Percentiles rank a stretch among this genome's conserved stretches.
These are phyloP conservation scores for Paxillus rubicundulus DNA, from an alignment of 768 basidiomycete genomes.

Conservation along the genomic window DNA sequence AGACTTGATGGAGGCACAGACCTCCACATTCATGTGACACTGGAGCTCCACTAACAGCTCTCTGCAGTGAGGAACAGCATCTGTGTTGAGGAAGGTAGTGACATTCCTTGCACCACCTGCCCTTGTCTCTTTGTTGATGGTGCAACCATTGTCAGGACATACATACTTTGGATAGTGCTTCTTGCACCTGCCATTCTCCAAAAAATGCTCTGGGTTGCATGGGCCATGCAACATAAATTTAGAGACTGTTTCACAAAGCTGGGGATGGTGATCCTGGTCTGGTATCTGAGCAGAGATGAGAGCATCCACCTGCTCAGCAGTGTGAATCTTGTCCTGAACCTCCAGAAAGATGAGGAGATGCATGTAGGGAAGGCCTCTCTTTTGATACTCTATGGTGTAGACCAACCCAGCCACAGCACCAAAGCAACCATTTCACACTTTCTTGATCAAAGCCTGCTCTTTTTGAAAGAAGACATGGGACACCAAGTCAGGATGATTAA, in stretches of 20 bases:
- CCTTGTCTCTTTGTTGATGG: not conserved
- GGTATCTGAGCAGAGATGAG: constrained; percentile 43
- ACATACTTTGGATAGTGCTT: constrained; percentile 43
- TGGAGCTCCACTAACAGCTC: constrained; percentile 34
- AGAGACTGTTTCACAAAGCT: not conserved
- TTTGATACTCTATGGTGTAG: constrained; percentile 57
- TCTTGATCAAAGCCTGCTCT: constrained; percentile 33
- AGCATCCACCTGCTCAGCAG: constrained; percentile 38
- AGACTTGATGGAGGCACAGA: constrained; percentile 31
- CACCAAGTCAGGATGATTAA: no score
- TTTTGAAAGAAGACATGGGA: constrained; percentile 23
- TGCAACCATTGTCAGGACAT: no score
- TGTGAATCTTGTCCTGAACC: constrained; percentile 28
- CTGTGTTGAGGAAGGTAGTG: constrained; percentile 33
- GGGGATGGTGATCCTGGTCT: constrained; percentile 15
- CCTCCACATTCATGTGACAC: constrained; percentile 54
- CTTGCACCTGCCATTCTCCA: constrained; percentile 34
- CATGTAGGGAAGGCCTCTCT: constrained; percentile 52
- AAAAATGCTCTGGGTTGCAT: no score
- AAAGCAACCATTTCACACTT: constrained; percentile 40
- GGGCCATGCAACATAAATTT: no score
- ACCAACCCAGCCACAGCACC: constrained; percentile 42
- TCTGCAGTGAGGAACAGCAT: constrained; percentile 43
- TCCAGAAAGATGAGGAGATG: constrained; percentile 45
- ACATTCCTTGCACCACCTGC: not conserved